Evolutionary conservation across 129 eudicot species (phyloP), one percentile per base, ranked within the genome.

Genomic region (Ambrosia artemisiifolia): DNA sequence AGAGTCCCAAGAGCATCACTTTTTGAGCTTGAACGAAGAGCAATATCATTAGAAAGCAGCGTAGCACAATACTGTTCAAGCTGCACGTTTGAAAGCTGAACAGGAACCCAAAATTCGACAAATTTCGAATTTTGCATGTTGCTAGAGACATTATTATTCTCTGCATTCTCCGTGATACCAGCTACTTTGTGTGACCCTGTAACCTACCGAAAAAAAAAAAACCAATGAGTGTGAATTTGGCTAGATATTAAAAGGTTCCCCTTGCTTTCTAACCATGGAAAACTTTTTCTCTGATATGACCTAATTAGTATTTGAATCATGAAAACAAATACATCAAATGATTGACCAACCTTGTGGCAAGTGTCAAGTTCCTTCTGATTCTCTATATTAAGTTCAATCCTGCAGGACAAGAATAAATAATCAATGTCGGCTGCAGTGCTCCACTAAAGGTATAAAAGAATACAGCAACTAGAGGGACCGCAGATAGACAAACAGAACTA

Each of bases 81-180:
- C 84, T 95, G 99, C 78, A 84, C 72, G 44, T 90, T 85, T 24
- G 97, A 88, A 35, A 91, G 62, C 72, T 75, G 75, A 13, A 83
- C 87, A n/a, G 99, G 99, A 54, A 95, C 85, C 99, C 96, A 95
- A 50, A 86, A 95, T 79, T 95, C 99, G 30, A 81, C 69, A 73
- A 84, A 91, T 78, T 77, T 95, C 30, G 95, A 70, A 40, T 57
- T 43, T 32, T 71, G 77, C 11, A 46, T 28, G 69, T 59, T 72
- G 24, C 34, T 56, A 30, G 56, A 6, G 5, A 30, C 59, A 46
- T 62, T 73, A 66, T 55, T 72, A 49, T 73, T 72, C 60, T 63
- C 85, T 57, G 42, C 81, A 70, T 43, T 57, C 50, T 76, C 84
- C 51, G 49, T 32, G 42, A 33, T 36, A 69, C 64, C 75, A 71